phyloP scores from a whole-genome alignment of 805 yeast genomes.

The Candida coquimbonensis region DNA sequence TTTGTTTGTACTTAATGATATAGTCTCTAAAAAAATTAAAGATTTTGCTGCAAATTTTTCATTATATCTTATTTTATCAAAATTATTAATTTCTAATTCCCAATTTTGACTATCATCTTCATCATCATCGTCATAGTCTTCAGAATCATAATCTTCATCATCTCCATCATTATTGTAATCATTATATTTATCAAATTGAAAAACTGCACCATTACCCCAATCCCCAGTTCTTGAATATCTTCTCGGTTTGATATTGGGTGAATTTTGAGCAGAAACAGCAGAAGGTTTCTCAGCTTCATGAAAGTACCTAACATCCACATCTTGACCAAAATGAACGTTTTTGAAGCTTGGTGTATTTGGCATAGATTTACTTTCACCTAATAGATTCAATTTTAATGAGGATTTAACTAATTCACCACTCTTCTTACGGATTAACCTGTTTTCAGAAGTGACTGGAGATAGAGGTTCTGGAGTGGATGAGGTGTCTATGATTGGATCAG shows the following conservation, averaged over 20 bases:
- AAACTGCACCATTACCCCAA: conserved; percentile 23
- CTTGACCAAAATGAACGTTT: conserved; percentile 76
- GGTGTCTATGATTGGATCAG: conserved; percentile 2
- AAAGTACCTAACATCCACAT: conserved; percentile 65
- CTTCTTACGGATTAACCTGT: conserved; percentile 64
- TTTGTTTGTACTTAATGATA: conserved; percentile 53
- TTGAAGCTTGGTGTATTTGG: conserved; percentile 56
- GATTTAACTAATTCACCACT: conserved; percentile 84
- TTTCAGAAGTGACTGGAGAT: conserved; percentile 5
- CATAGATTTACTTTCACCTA: conserved; percentile 35
- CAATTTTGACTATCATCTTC: conserved; percentile 29
- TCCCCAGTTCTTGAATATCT: conserved; percentile 19
- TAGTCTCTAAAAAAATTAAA: conserved; percentile 52
- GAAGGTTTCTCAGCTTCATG: conserved; percentile 67
- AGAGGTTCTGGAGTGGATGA: not conserved
- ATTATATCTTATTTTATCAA: conserved; percentile 40
- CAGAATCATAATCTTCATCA: conserved; percentile 16
- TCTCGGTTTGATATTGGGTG: conserved; percentile 39
- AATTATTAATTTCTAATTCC: conserved; percentile 36
- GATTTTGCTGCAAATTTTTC: conserved; percentile 33
- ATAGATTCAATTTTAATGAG: conserved; percentile 44
- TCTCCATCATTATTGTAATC: conserved; percentile 15
- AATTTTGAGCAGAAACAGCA: conserved; percentile 61
- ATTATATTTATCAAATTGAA: conserved; percentile 11
- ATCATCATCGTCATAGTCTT: conserved; percentile 12